Evolutionary conservation across 371 early-diverging fungal species (phyloP).

Genomic region (Mortierella sp.): DNA sequence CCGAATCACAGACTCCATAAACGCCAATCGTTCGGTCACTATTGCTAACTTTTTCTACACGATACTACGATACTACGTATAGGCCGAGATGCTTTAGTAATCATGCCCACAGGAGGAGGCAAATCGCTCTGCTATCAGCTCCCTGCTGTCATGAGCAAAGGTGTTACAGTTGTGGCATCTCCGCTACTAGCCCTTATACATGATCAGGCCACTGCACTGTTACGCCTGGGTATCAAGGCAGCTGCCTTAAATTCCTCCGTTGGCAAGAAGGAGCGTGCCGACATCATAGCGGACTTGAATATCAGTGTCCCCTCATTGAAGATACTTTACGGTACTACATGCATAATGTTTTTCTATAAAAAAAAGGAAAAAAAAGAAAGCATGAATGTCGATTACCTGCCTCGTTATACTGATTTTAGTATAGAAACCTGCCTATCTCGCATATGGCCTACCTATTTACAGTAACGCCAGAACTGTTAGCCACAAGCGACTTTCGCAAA

Average conservation of each 20-base stretch:
- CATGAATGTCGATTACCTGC: not conserved
- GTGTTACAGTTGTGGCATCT: slow-evolving; percentile 87
- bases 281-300: slow-evolving; percentile 20
- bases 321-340: slow-evolving; percentile 70
- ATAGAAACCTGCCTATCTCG: not conserved
- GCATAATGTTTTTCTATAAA: not conserved
- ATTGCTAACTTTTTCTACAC: not conserved
- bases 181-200: slow-evolving; percentile 90
- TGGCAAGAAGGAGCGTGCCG: slow-evolving; percentile 57
- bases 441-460: not conserved
- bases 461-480: slow-evolving; percentile 91
- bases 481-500: slow-evolving; percentile 70
- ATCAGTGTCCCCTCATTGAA: slow-evolving; percentile 42
- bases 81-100: slow-evolving; percentile 80
- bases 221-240: slow-evolving; percentile 73
- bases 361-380: not conserved
- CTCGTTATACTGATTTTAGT: not conserved
- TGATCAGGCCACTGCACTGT: slow-evolving; percentile 84
- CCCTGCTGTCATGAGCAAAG: slow-evolving; percentile 78
- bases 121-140: slow-evolving; percentile 92
- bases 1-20: not conserved
- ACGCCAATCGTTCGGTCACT: not conserved
- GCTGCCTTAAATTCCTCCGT: slow-evolving; percentile 72
- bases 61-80: not conserved
- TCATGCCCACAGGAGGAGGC: slow-evolving; percentile 93